phyloP scores from a whole-genome alignment of 768 basidiomycete species.

The Tulasnella sp. region DNA sequence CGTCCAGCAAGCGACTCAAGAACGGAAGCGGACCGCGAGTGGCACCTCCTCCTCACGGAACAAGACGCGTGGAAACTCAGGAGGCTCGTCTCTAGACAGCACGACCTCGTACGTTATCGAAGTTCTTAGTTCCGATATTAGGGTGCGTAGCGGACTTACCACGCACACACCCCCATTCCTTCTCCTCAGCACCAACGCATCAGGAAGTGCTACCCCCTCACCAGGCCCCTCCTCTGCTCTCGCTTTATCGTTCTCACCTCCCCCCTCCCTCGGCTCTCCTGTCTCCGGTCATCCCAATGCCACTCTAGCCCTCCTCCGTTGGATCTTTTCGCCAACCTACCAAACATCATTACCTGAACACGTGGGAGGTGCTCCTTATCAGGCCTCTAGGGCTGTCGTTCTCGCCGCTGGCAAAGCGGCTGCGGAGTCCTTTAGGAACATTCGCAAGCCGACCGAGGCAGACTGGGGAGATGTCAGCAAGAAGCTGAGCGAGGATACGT shows the following conservation, averaged over 20 bases:
- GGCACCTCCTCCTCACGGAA: background rate
- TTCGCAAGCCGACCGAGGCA: constrained; percentile 37
- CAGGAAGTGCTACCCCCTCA: background rate
- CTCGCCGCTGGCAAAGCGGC: constrained; percentile 4
- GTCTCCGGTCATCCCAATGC: background rate
- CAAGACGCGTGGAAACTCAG: background rate
- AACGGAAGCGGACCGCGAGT: constrained; percentile 39
- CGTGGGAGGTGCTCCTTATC: constrained; percentile 18
- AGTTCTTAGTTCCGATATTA: background rate
- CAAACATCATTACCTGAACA: constrained; percentile 8
- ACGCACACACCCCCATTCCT: too few relatives aligned
- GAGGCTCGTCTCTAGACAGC: background rate
- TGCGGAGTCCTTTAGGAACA: constrained; percentile 13
- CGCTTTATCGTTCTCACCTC: constrained; percentile 17
- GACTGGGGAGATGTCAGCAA: constrained; percentile 72
- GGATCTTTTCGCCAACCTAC: constrained; percentile 11
- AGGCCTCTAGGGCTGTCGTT: background rate
- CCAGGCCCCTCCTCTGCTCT: constrained; percentile 19
- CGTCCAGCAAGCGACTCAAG: constrained; percentile 79
- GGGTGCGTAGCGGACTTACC: background rate
- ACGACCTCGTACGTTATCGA: background rate
- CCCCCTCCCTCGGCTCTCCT: constrained; percentile 2
- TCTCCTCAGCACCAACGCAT: background rate
- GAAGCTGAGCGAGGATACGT: constrained; percentile 65
- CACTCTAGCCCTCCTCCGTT: constrained; percentile 13